Base-by-base conservation (phyloP, 1,139 yeast genomes). In the Entelexis paramagnoliae region DNA sequence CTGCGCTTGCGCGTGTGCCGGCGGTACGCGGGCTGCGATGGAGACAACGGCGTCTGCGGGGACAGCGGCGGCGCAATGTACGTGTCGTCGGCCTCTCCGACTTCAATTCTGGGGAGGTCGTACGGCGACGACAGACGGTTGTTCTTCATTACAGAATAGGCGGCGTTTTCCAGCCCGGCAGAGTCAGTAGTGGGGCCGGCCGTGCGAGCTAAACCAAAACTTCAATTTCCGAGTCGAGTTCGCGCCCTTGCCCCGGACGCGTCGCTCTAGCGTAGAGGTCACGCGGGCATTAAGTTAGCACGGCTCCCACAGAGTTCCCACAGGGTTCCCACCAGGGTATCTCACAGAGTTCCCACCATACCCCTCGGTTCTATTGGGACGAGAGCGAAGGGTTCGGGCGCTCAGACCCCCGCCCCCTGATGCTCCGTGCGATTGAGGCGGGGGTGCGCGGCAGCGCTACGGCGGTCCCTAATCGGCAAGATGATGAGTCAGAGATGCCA, bases 1-100 rank as follows among this genome's bases (percentile, higher is more conserved):
- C 66, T 62, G 46, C 61, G 62, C 48, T 64, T 63, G n/a, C 69
- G 56, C 17, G 64, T 55, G 51, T 67, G 70, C 30, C 67, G 58
- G 24, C 70, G 52, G 39, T 48, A 53, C 19, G 53, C 40, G 11
- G 46, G 29, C 36, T 46, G 51, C 20, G 48, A 20, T n/a, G 24
- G 26, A 17, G 44, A 19, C 28, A 41, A 17, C 28, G 46, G 36
- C 17, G 46, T 2, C 29, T 7, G 20, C 36, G 36, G 29, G 35
- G 45, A 28, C 17, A 22, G 29, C 17, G 41, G 28, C 28, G 41
- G 17, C 16, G 41, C 41, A 17, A 22, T 14, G 24, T 16, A 17
- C 14, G 39, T 33, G 36, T 33, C 43, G 26, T 7, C 45, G 45
- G 45, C n/a, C 35, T 41, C 17, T 8, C 36, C 46, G 36, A 22